Percentiles rank a stretch among this genome's conserved stretches.
phyloP scores from a whole-genome alignment of 148 eudicot genomes.

The Chenopodium quinoa region DNA sequence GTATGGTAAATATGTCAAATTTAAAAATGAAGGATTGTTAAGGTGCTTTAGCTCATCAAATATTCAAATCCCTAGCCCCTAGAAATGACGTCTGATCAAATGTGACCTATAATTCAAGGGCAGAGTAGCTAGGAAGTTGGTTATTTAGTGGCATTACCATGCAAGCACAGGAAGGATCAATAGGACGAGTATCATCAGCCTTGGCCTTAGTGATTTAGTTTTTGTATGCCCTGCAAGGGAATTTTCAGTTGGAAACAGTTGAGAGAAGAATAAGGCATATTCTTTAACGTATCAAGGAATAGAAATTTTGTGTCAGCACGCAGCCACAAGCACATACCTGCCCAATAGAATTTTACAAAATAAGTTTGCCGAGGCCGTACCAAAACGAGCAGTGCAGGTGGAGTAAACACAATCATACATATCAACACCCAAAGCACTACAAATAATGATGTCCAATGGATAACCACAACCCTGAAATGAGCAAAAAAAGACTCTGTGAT shows the following conservation, averaged over 20 bases:
- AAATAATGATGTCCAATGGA: slow-evolving; percentile 90
- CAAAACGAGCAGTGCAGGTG: slow-evolving; percentile 95
- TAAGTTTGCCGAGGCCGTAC: slow-evolving; percentile 38
- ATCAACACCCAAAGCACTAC: slow-evolving; percentile 95
- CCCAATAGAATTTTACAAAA: not conserved
- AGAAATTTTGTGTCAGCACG: not conserved
- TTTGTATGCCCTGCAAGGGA: slow-evolving; percentile 60
- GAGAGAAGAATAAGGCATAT: not conserved
- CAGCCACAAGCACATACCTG: not conserved
- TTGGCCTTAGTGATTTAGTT: slow-evolving; percentile 72
- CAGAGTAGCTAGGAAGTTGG: not conserved
- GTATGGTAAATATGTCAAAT: not conserved
- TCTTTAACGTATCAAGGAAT: not conserved
- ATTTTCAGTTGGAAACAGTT: not conserved
- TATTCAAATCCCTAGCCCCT: not conserved
- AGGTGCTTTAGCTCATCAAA: not conserved
- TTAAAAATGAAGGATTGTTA: not conserved
- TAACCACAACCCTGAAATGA: slow-evolving; percentile 78
- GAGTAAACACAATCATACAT: slow-evolving; percentile 98
- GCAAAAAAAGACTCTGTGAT: not conserved
- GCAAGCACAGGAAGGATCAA: slow-evolving; percentile 78
- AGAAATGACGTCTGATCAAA: not conserved
- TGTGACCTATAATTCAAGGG: not conserved
- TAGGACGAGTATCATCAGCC: slow-evolving; percentile 72
- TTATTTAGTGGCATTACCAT: slow-evolving; percentile 50